These are phyloP conservation scores for Ganoderma lingzhi DNA, from an alignment of 1,284 basidiomycete species.

Conservation along the genomic window DNA sequence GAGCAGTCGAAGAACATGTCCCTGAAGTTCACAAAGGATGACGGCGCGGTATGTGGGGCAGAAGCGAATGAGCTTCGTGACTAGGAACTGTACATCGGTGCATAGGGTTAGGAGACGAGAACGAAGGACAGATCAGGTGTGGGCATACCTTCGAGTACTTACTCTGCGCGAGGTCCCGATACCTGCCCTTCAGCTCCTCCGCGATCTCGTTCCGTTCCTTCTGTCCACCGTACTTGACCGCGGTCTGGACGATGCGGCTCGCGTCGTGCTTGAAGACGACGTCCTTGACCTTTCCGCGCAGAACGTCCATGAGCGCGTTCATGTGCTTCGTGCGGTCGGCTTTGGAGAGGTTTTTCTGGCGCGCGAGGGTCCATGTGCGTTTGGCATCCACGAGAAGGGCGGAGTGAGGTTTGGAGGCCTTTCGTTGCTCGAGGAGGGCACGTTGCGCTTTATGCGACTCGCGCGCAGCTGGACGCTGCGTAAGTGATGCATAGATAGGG, in stretches of 20 bases:
- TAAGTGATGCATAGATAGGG: not conserved
- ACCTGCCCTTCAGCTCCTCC: slow-evolving; percentile 81
- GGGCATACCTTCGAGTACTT: slow-evolving; percentile 85
- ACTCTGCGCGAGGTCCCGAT: slow-evolving; percentile 79
- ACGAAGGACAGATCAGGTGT: not conserved
- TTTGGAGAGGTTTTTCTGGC: slow-evolving; percentile 75
- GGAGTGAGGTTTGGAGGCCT: slow-evolving; percentile 82
- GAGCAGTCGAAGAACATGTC: slow-evolving; percentile 75
- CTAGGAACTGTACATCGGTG: slow-evolving; percentile 69
- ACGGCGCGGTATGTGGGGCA: slow-evolving; percentile 75
- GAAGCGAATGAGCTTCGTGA: slow-evolving; percentile 83
- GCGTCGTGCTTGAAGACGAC: slow-evolving; percentile 92
- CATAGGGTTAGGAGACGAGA: not conserved
- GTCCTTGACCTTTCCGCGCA: slow-evolving; percentile 83
- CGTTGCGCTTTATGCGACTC: slow-evolving; percentile 78
- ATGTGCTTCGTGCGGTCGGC: slow-evolving; percentile 81
- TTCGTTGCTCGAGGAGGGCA: slow-evolving; percentile 66
- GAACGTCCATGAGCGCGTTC: slow-evolving; percentile 72
- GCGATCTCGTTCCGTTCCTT: slow-evolving; percentile 83
- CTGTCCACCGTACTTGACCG: slow-evolving; percentile 85
- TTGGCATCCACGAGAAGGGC: slow-evolving; percentile 79
- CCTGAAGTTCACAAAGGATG: slow-evolving; percentile 82
- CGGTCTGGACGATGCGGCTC: slow-evolving; percentile 86
- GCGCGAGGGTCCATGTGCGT: slow-evolving; percentile 82
- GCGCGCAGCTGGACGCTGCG: slow-evolving; percentile 51